Evolutionary conservation across 805 yeast species (phyloP), one percentile per base, ranked within the genome.

Genomic region (Yarrowia yakushimensis): DNA sequence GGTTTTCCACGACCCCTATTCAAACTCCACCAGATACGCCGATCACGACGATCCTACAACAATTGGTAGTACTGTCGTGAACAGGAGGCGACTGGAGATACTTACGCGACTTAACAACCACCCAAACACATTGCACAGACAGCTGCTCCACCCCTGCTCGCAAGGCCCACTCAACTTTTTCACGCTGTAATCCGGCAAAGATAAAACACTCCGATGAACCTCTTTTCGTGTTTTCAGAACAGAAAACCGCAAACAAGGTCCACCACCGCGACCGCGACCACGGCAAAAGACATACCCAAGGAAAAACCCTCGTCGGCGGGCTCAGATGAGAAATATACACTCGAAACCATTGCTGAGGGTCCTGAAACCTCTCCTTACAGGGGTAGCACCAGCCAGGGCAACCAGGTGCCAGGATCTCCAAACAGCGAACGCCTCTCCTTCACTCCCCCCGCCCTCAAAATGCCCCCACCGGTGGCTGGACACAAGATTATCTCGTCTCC

Each of bases 21-120:
- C 34, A 28, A 18, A 13, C 36, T 10, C 25, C 52, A 18, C 36
- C 33, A 18, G 13, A 43, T 17, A 27, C 52, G 52, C 52, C 52
- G 52, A 45, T 45, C 52, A 11, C 36, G 52, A 45, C 52, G 52
- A 45, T 45, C 52, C 52, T 45, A 45, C 52, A 45, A 28, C 20
- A 30, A 36, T 36, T 45, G 30, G 36, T 45, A 45, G 25, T 15
- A 28, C 34, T 20, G 50, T 28, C 20, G 48, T n/a, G 23, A 43
- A 42, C 31, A 43, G 34, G 52, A 45, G 52, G 30, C 17, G 33
- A 41, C 46, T 41, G 46, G 30, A 43, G 33, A 43, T 25, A 39
- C 27, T 17, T 23, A 41, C 45, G 41, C 41, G 41, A 36, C 41
- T 39, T 22, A 18, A 39, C 45, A 9, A 39, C 28, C 17, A 10